Conservation (phyloP, 2,329 filamentous ascomycete genomes). For the Leptodontidium sp. region DNA sequence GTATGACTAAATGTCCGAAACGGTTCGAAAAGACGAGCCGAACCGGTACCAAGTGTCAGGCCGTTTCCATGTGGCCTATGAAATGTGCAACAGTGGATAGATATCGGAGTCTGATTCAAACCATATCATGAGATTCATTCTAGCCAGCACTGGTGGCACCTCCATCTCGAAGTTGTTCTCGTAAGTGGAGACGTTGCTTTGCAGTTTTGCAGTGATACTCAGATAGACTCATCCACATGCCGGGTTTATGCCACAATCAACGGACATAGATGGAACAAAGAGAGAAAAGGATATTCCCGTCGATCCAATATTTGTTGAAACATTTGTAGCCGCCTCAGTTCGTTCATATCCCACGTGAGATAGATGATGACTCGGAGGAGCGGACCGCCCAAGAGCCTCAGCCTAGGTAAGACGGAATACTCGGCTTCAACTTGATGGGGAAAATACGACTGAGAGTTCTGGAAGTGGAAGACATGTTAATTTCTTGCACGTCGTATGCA, state of each 20-base stretch:
- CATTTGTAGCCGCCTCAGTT: conserved; percentile 2
- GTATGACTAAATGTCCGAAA: conserved; percentile 11
- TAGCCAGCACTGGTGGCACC: no score
- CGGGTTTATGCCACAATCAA: background rate
- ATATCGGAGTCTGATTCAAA: background rate
- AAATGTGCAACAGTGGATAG: background rate
- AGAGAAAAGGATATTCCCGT: background rate
- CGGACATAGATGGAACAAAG: background rate
- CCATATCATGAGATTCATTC: background rate
- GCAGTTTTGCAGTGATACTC: background rate
- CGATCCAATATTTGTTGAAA: background rate
- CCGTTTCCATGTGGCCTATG: background rate
- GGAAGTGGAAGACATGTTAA: background rate
- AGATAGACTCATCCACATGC: background rate
- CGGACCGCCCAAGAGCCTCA: conserved; percentile 10
- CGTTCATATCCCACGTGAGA: conserved; percentile 5
- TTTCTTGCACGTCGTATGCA: background rate
- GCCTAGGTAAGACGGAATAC: conserved; percentile 4
- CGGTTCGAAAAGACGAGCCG: conserved; percentile 13
- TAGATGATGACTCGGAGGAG: background rate
- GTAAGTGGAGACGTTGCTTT: background rate
- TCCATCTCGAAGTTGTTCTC: background rate
- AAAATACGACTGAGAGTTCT: background rate
- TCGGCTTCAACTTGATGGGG: background rate
- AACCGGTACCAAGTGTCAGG: conserved; percentile 2